A percentile compares a stretch with the other conserved stretches of the same genome.
Conservation (phyloP, 1,139 yeast genomes). For the Scheffersomyces insectosa region DNA sequence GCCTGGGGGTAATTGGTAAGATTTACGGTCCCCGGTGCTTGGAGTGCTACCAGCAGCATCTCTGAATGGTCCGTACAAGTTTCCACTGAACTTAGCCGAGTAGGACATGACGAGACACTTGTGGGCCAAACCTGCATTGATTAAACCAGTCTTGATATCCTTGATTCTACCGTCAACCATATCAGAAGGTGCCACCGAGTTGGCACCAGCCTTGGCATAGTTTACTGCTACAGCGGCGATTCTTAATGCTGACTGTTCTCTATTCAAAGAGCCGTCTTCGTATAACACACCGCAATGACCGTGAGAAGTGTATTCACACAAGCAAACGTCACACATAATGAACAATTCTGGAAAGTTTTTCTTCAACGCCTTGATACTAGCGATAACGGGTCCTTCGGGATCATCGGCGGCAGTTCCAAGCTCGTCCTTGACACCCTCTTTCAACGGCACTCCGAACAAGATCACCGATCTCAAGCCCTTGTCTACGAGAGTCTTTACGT, state of each 20-base stretch:
- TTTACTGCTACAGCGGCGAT: conserved; percentile 94
- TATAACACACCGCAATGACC: conserved; percentile 94
- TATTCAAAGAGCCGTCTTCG: conserved; percentile 82
- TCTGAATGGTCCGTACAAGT: conserved; percentile 93
- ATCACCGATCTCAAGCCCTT: conserved; percentile 88
- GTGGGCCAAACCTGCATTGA: conserved; percentile 84
- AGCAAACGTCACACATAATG: conserved; percentile 91
- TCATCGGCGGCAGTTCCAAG: conserved; percentile 93
- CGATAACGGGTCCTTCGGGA: conserved; percentile 93
- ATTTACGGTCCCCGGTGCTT: conserved; percentile 85
- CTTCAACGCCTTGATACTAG: conserved; percentile 65
- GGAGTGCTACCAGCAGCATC: conserved; percentile 97
- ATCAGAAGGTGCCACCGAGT: conserved; percentile 96
- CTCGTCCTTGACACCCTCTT: conserved; percentile 72
- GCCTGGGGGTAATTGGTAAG: conserved; percentile 91
- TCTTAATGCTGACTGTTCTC: conserved; percentile 75
- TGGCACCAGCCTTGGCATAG: conserved; percentile 94
- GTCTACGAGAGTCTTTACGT: conserved; percentile 63
- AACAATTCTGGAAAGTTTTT: conserved; percentile 75
- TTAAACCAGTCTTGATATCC: conserved; percentile 83
- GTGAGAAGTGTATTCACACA: conserved; percentile 94
- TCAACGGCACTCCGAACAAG: conserved; percentile 86
- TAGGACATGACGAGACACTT: conserved; percentile 89
- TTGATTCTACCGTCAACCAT: conserved; percentile 96
- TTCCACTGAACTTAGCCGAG: conserved; percentile 91